These are phyloP conservation scores for Prinsepia uniflora DNA, from an alignment of 306 rosid genomes.

Conservation along the genomic window DNA sequence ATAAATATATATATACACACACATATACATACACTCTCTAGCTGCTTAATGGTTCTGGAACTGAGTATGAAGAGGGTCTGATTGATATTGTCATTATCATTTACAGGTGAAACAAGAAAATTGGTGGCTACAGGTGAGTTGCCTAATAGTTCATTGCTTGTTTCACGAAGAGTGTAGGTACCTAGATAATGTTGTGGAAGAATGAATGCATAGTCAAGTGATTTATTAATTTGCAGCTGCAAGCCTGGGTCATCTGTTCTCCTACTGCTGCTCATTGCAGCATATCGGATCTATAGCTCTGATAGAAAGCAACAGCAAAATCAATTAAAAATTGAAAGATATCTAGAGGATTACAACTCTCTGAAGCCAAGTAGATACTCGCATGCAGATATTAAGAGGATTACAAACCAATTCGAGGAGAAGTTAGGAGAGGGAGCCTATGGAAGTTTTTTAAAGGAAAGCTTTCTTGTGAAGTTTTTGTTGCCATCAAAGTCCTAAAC, in stretches of 20 bases:
- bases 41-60: not conserved
- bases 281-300: constrained; percentile 6
- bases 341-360: constrained; percentile 33
- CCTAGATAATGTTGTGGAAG: too few relatives aligned
- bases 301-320: constrained; percentile 12
- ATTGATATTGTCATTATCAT: not conserved
- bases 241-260: constrained; percentile 14
- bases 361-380: constrained; percentile 40
- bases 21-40: too few relatives aligned
- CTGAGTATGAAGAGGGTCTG: constrained; percentile 24
- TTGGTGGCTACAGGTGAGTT: constrained; percentile 29
- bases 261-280: not conserved
- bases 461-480: constrained; percentile 17
- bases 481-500: not conserved
- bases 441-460: constrained; percentile 33
- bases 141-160: not conserved
- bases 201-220: not conserved
- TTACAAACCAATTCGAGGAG: constrained; percentile 28
- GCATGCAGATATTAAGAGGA: constrained; percentile 30
- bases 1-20: too few relatives aligned
- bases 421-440: constrained; percentile 34
- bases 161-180: not conserved
- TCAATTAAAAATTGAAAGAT: constrained; percentile 23
- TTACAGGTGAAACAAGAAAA: constrained; percentile 20
- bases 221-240: constrained; percentile 21